Base-by-base conservation (phyloP, 441 rosid species). In the Francoa sonchifolia region DNA sequence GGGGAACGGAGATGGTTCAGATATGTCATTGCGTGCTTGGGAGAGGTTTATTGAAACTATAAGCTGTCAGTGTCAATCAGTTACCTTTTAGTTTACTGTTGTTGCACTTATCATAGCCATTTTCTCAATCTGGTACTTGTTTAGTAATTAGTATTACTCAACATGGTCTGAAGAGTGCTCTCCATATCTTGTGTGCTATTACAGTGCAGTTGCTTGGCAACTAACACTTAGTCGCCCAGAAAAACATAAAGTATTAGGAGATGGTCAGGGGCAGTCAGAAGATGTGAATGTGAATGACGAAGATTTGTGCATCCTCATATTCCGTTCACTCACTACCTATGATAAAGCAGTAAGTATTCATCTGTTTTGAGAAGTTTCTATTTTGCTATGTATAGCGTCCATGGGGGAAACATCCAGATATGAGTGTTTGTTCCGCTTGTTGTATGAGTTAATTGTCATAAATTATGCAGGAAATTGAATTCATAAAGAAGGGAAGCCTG, bases 181-280 rank as follows among this genome's bases (percentile, higher is more conserved):
- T 35, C 4, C 36, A 8, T 47, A 34, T 23, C n/a, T 23, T 55
- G 7, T 49, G 26, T 39, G 13, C 35, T 53, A 39, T 44, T 69
- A 47, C 77, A 89, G 98, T 76, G 69, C 94, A 54, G 94, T 74
- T 15, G 77, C 93, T 43, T 89, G 98, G 96, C 98, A 89, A 61
- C 62, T 89, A 48, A 72, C 80, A 17, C 82, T 89, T 50, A 74
- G 58, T 35, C 41, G 50, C 50, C 73, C 63, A 33, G 77, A 61
- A 59, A 72, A 66, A 32, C 70, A 52, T 54, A 75, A 67, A 48
- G 59, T 68, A 52, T 28, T 34, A 33, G 55, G 32, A 62, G 49
- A 23, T 36, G 71, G 47, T 43, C 58, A 61, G 47, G 68, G 48
- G n/a, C 54, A 49, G 27, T 26, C 66, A 11, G 55, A 36, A 32